A percentile compares a stretch with the other conserved stretches of the same genome.
These are phyloP conservation scores for Fusarium sp. DNA, from an alignment of 2,329 filamentous ascomycete species.

Conservation along the genomic window DNA sequence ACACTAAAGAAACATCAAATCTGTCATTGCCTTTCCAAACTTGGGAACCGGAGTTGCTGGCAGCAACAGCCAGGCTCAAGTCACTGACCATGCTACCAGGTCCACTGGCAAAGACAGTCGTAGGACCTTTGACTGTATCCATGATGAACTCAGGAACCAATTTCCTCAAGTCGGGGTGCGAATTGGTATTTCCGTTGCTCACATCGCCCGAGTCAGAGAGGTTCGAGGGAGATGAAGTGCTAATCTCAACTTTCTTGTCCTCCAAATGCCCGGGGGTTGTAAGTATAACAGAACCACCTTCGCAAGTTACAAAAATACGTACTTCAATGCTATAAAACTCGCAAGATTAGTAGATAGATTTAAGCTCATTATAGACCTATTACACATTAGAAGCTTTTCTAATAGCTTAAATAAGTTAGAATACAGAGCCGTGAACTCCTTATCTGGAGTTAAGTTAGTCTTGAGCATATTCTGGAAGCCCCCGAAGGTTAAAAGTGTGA, in stretches of 20 bases:
- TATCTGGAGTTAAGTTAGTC: too few relatives aligned
- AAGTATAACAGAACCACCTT: too few relatives aligned
- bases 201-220: neutral
- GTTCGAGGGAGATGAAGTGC: fast-evolving
- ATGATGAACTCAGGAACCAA: neutral
- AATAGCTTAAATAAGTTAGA: too few relatives aligned
- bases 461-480: too few relatives aligned
- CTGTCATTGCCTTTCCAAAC: neutral
- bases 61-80: neutral
- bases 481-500: too few relatives aligned
- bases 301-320: too few relatives aligned
- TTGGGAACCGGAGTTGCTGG: neutral
- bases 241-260: neutral
- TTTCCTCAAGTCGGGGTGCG: neutral
- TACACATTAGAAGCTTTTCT: too few relatives aligned
- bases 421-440: too few relatives aligned
- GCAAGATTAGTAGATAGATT: too few relatives aligned
- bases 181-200: fast-evolving
- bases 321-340: too few relatives aligned
- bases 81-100: neutral
- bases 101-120: neutral
- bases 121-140: neutral
- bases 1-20: neutral
- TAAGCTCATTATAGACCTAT: too few relatives aligned
- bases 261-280: too few relatives aligned